Evolutionary conservation across 805 yeast genomes (phyloP), one percentile per base, ranked within the genome.

Genomic region (Starmerella roubikii): DNA sequence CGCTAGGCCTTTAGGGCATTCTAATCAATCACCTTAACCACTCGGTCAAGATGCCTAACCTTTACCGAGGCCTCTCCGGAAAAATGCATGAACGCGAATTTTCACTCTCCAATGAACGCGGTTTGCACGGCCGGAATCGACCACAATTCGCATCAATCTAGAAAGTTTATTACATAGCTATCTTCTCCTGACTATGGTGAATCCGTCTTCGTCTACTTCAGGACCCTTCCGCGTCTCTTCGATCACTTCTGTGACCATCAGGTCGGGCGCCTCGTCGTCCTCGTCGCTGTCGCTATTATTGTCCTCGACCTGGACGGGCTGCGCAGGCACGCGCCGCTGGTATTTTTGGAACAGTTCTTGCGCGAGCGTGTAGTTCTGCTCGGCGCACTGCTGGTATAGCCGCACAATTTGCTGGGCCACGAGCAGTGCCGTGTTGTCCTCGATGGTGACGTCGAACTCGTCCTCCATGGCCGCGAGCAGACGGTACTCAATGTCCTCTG

Each of bases 191-290:
- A 88, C 96, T 51, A 84, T 60, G 51, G 85, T 91, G 54, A 88
- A 88, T 1, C 97, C 98, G 55, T 88, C 97, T 25, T 88, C 97
- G 55, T 88, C 97, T 8, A 88, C 68, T 9, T 79, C 55, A 2
- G 94, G 93, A 10, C 68, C 80, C 23, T 59, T 58, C 17, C 59
- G 60, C n/a, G n/a, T n/a, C 11, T 69, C 80, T 23, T 59, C 58
- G 16, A 59, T 59, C 11, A 50, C 46, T 10, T 54, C 54, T 2
- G 56, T 62, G 16, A 57, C 66, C 22, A 54, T 67, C 1, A 61
- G 72, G 4, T 64, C 70, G 16, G 33, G 9, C 8, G 19, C 33
- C 7, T 19, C 16, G 4, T 30, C 33, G 0, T 66, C 76, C 0
- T 65, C 74, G 15, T 64, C 72, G 3, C 59, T 68, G 20, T 62